Conservation (phyloP, 139 green algal species). For the Micractinium conductrix region DNA sequence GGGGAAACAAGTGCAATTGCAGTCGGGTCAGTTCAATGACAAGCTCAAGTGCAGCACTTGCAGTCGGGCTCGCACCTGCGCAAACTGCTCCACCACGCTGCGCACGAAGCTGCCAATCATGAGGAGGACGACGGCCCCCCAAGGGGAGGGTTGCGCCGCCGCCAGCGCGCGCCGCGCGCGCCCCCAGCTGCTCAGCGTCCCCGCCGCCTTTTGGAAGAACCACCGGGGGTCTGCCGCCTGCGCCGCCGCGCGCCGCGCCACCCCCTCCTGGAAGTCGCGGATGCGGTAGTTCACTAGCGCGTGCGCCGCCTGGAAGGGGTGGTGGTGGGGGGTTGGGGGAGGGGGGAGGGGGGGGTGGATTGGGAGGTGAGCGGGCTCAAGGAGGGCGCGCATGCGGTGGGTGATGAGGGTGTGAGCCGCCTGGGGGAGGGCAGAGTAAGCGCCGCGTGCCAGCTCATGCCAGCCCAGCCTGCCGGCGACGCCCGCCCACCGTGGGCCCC, state of each 20-base stretch:
- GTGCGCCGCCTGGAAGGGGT: slow-evolving; percentile 49
- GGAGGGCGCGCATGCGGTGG: too few species aligned
- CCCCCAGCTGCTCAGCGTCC: slow-evolving; percentile 10
- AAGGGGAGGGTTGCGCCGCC: slow-evolving; percentile 29
- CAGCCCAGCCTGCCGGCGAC: too few species aligned
- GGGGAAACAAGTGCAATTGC: too few species aligned
- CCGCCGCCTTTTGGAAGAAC: slow-evolving; percentile 14
- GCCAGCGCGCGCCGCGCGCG: slow-evolving; percentile 22
- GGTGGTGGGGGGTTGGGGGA: not conserved
- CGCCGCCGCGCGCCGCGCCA: slow-evolving; percentile 49
- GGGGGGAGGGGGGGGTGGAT: too few species aligned
- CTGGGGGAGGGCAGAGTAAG: too few species aligned
- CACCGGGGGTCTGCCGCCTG: slow-evolving; percentile 21
- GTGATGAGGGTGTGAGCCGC: too few species aligned
- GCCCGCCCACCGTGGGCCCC: too few species aligned
- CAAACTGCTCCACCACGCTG: slow-evolving; percentile 72
- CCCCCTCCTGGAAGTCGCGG: slow-evolving; percentile 69
- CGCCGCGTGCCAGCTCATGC: too few species aligned
- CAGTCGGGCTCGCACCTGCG: slow-evolving; percentile 31
- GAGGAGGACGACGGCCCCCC: slow-evolving; percentile 48
- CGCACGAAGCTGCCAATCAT: slow-evolving; percentile 64
- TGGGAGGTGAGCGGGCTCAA: too few species aligned
- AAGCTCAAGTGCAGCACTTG: not conserved
- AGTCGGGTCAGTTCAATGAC: too few species aligned
- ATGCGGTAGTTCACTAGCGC: slow-evolving; percentile 70